Percentiles rank a stretch among this genome's conserved stretches.
Conservation (phyloP, 805 yeast species). For the Saturnispora bothae region DNA sequence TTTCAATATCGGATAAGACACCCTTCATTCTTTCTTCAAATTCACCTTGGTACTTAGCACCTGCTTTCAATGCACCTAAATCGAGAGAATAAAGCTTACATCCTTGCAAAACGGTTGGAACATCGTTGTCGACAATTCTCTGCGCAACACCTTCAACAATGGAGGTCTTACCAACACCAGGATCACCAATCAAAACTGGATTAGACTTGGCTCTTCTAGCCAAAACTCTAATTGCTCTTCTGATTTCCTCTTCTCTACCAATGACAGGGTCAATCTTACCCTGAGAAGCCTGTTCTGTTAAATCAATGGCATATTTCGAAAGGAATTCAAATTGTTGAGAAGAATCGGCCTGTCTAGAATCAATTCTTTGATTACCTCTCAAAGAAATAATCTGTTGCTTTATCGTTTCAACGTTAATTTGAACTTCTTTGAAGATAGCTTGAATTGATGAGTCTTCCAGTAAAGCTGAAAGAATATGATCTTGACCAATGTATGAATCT, state of each 20-base stretch:
- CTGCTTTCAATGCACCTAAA: slow-evolving; percentile 94
- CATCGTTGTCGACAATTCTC: slow-evolving; percentile 90
- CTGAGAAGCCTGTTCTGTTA: slow-evolving; percentile 85
- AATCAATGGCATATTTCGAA: slow-evolving; percentile 81
- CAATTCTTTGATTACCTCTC: slow-evolving; percentile 87
- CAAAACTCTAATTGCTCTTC: slow-evolving; percentile 86
- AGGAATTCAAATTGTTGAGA: slow-evolving; percentile 76
- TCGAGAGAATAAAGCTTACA: slow-evolving; percentile 82
- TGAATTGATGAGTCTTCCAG: slow-evolving; percentile 69
- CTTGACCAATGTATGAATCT: slow-evolving; percentile 88
- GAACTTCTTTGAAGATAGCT: slow-evolving; percentile 59
- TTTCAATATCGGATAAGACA: slow-evolving; percentile 86
- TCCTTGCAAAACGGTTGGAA: slow-evolving; percentile 75
- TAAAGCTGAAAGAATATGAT: slow-evolving; percentile 78
- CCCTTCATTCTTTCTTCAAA: slow-evolving; percentile 97
- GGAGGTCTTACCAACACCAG: slow-evolving; percentile 98
- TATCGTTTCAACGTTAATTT: slow-evolving; percentile 57
- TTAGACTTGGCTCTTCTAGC: slow-evolving; percentile 97
- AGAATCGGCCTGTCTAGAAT: slow-evolving; percentile 88
- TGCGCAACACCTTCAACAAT: slow-evolving; percentile 99
- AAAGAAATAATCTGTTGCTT: slow-evolving; percentile 69
- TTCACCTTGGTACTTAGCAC: slow-evolving; percentile 98
- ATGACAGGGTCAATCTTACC: slow-evolving; percentile 97
- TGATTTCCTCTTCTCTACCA: slow-evolving; percentile 97
- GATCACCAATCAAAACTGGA: slow-evolving; percentile 95